Percentiles rank a stretch among this genome's conserved stretches.
Conservation (phyloP, 2,329 filamentous ascomycete species). For the Talaromyces sp. region DNA sequence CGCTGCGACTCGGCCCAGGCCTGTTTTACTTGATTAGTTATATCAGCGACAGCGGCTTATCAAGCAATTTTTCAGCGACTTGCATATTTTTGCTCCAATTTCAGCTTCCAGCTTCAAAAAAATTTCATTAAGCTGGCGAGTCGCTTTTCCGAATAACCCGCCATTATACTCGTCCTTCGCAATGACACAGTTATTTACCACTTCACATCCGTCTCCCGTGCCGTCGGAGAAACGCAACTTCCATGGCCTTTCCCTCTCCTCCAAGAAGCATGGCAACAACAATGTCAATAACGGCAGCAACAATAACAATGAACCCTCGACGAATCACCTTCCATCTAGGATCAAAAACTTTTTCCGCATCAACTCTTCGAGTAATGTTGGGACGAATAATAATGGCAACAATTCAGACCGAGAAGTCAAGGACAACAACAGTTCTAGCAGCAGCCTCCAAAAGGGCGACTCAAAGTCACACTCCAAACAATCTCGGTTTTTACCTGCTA, state of each 20-base stretch:
- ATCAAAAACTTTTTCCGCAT: slow-evolving; percentile 68
- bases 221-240: slow-evolving; percentile 44
- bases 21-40: not conserved
- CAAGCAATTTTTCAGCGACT: not conserved
- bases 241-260: slow-evolving; percentile 40
- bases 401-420: slow-evolving; percentile 35
- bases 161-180: slow-evolving; percentile 12
- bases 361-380: slow-evolving; percentile 48
- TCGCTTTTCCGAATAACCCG: not conserved
- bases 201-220: slow-evolving; percentile 34
- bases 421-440: slow-evolving; percentile 32
- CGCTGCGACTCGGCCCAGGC: not conserved
- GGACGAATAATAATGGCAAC: slow-evolving; percentile 22
- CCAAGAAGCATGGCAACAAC: slow-evolving; percentile 40
- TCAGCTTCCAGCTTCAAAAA: not conserved
- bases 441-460: slow-evolving; percentile 51
- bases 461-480: slow-evolving; percentile 69
- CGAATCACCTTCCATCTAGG: slow-evolving; percentile 54
- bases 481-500: slow-evolving; percentile 81
- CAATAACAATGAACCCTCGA: slow-evolving; percentile 23
- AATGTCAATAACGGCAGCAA: slow-evolving; percentile 22
- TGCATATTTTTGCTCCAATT: not conserved
- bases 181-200: slow-evolving; percentile 43
- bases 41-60: not conserved
- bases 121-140: not conserved